Base-by-base conservation (phyloP, 345 rosid species). In the Acer saccharum region DNA sequence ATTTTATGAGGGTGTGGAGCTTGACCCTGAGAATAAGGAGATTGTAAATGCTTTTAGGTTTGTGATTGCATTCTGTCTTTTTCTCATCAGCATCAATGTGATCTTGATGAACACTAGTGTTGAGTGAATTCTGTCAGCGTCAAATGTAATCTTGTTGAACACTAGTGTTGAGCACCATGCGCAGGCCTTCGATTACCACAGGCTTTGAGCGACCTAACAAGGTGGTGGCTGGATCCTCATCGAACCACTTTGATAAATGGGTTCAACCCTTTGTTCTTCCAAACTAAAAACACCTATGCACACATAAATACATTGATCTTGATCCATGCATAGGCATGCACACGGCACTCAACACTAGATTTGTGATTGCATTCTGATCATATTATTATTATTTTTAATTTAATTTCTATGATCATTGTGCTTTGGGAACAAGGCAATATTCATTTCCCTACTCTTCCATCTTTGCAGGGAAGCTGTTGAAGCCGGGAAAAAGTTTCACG, bases 21-120 rank as follows among this genome's bases (percentile, higher is more conserved):
- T 93, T 60, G 89, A 88, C 80, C 95, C 95, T 41, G 93, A 90
- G 77, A 90, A 84, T 81, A 88, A 85, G 80, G 93, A 91, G 87
- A 89, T 93, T 21, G 81, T 87, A 14, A 76, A 76, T 48, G 97
- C 98, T 58, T 92, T 93, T 85, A 90, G 97, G 98, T 95, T 77
- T 44, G 89, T 77, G 66, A 29, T 8, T 2, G 60, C 62, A 41
- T 17, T 17, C 14, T 29, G 18, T 57, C 32, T 35, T 39, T 50
- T 81, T 17, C 21, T 73, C 1, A 6, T 46, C 35, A 32, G 35
- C 35, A 32, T 32, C 35, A 32, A 32, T 32, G 35, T 32, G 35
- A 43, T 6, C 7, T 43, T 43, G 46, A 6, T 43, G 46, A 43
- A 43, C 46, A 43, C 46, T 43, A 43, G 7, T 43, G 46, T 43